phyloP scores from a whole-genome alignment of 345 rosid genomes.

The Atalantia buxifolia region DNA sequence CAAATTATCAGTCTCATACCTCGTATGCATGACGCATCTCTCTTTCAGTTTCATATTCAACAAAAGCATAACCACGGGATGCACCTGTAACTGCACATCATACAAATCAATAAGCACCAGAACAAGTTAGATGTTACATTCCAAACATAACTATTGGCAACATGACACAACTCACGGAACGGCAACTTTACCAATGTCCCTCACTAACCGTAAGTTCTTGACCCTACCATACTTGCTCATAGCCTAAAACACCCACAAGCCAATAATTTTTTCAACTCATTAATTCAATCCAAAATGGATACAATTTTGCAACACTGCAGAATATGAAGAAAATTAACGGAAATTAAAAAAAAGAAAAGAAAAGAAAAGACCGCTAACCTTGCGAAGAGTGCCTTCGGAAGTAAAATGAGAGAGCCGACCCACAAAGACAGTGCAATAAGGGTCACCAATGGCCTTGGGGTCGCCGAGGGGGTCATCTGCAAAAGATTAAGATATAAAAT shows the following conservation, averaged over 20 bases:
- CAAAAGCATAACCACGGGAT: constrained; percentile 84
- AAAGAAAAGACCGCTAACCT: constrained; percentile 23
- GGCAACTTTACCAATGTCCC: constrained; percentile 65
- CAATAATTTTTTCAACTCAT: neutral
- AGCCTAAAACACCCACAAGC: constrained; percentile 36
- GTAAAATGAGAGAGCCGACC: constrained; percentile 80
- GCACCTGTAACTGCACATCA: constrained; percentile 76
- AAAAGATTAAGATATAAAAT: neutral
- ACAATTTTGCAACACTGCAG: too few relatives aligned
- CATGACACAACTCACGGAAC: neutral
- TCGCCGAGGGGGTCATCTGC: constrained; percentile 85
- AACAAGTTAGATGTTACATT: neutral
- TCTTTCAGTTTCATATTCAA: constrained; percentile 78
- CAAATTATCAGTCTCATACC: constrained; percentile 35
- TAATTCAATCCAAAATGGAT: neutral
- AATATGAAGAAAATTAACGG: too few relatives aligned
- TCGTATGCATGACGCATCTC: constrained; percentile 83
- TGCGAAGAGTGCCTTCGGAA: constrained; percentile 55
- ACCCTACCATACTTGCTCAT: constrained; percentile 85
- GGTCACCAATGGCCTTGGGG: constrained; percentile 69
- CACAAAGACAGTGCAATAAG: constrained; percentile 74
- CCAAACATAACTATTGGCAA: neutral
- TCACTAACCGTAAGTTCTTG: constrained; percentile 83
- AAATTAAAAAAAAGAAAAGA: too few relatives aligned
- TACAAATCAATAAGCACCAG: neutral